Base-by-base conservation (phyloP, 2,329 filamentous ascomycete genomes). In the Aphanocladium album region DNA sequence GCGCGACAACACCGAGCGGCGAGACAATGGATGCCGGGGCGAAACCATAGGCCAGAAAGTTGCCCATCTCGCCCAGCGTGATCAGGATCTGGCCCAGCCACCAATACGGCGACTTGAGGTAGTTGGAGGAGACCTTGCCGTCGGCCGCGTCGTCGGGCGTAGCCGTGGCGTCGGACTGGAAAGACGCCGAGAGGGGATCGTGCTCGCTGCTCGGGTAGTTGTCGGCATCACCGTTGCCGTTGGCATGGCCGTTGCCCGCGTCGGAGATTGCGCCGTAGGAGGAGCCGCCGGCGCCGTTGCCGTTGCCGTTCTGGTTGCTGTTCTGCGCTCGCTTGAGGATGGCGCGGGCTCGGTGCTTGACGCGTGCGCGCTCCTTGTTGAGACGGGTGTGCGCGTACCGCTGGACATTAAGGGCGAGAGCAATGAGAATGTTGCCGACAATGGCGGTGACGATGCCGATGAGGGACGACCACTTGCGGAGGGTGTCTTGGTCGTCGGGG, bases 11-110 rank as follows among this genome's bases (percentile, higher is more conserved):
- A 11, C 95, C 95, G 6, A 99, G 80, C 0, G 95, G 95, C 37
- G 93, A 97, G 46, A 99, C 95, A 68, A 99, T 97, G 16, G 95
- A 98, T 8, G 95, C 95, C 3, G 95, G 95, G 33, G 95, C 95
- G 72, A 99, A 99, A 25, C 95, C 95, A 70, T 99, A 99, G 0
- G 95, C 95, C 64, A 99, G 78, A 71, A 99, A 99, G 73, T 99
- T 99, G 56, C 95, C 95, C 71, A 90, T 89, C 77, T 99, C 95
- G 61, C 95, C 95, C 25, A 96, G 78, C 0, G 88, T 91, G 85
- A 99, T 99, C 62, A 99, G 81, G 17, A 96, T 83, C 66, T 98
- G 93, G 21, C 95, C 95, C 35, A 88, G 77, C 95, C 95, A 99
- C 95, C 95, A 99, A 71, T 95, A 97, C 1, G 92, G 91, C 39